Evolutionary conservation across 192 early-diverging fungal genomes (phyloP), one percentile per base, ranked within the genome.

Genomic region (Umbelopsis ramanniana): DNA sequence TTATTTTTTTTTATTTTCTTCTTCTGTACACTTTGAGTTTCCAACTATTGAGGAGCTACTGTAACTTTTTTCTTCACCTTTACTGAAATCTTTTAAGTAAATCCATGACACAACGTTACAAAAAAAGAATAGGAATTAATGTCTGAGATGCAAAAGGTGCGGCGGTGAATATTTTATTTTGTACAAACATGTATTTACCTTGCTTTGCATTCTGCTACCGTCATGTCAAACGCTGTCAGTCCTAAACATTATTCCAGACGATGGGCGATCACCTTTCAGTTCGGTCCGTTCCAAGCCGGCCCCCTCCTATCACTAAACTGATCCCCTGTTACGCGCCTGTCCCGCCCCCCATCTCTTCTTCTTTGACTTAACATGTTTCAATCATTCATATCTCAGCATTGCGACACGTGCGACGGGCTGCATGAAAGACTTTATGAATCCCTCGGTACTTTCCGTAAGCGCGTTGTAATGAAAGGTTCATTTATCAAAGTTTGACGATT

Each of bases 1-100:
- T 72, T 46, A 21, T 63, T 66, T 22, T 47, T n/a, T n/a, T n/a
- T n/a, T n/a, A n/a, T n/a, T n/a, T n/a, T 29, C 46, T 52, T 52
- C 37, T 54, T 46, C 35, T 67, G 26, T 68, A 67, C 48, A 45
- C 50, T 68, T 63, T 63, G 23, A 29, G 57, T 63, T 22, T 37
- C 57, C 57, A 19, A 19, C n/a, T 19, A 19, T 37, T 63, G 57
- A 63, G 57, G 57, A 37, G 57, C 57, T 63, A 19, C 37, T 63
- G 57, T 63, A 63, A 63, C 57, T 63, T 63, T 57, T 57, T 57
- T 57, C 26, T 10, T 37, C 19, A 4, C 26, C 14, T 37, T 63
- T 54, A 22, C 23, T 26, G 12, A 26, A 54, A 22, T 43, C 11
- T 4, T 60, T n/a, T 5, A 63, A 63, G 57, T 63, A 63, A 63